Evolutionary conservation across 164 flowering plant genomes (phyloP).

Genomic region (Berberis thunbergii): DNA sequence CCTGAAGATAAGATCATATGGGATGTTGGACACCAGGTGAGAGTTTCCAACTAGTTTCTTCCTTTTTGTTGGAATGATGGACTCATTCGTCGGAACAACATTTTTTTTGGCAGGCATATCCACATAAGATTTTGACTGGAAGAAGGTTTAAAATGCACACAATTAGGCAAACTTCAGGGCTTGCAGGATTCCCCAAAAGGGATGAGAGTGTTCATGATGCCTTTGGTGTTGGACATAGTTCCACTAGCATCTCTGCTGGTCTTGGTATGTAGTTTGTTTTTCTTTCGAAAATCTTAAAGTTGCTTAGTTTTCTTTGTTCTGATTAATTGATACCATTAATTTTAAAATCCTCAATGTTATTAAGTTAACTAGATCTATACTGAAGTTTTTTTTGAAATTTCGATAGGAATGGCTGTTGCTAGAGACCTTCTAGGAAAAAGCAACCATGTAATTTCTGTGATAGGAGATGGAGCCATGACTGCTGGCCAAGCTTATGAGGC

Average conservation of each 20-base stretch:
- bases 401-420: constrained; percentile 78
- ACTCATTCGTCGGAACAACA: background rate
- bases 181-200: constrained; percentile 84
- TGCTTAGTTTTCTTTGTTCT: no score
- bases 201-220: constrained; percentile 88
- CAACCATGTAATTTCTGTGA: constrained; percentile 75
- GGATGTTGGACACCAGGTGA: constrained; percentile 98
- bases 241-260: constrained; percentile 94
- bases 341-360: background rate
- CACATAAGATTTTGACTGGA: constrained; percentile 91
- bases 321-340: no score
- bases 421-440: constrained; percentile 76
- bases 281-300: no score
- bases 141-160: constrained; percentile 79
- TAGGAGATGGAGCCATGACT: constrained; percentile 98
- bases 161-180: constrained; percentile 72
- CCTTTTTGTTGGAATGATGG: no score
- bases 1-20: constrained; percentile 90
- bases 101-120: constrained; percentile 53
- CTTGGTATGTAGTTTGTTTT: constrained; percentile 47
- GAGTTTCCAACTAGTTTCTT: background rate
- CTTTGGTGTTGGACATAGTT: constrained; percentile 95
- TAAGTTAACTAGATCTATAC: background rate
- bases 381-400: background rate
- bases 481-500: constrained; percentile 99